phyloP scores from a whole-genome alignment of 2,329 filamentous ascomycete species.

The Volutella citrinella region DNA sequence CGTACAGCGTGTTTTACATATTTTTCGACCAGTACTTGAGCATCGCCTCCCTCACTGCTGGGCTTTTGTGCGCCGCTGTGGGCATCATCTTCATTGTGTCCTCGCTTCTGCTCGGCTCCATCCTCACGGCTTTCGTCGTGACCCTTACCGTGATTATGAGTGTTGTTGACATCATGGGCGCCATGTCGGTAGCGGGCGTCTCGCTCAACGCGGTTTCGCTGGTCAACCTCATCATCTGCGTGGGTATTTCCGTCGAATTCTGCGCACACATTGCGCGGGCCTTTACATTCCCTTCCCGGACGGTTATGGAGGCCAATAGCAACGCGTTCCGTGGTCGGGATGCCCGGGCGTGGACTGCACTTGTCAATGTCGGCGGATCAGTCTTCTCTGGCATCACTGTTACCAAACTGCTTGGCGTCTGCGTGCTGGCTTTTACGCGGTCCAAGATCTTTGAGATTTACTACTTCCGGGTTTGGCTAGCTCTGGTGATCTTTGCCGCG shows the following conservation, averaged over 20 bases:
- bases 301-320: constrained; percentile 74
- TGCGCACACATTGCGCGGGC: constrained; percentile 95
- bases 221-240: constrained; percentile 95
- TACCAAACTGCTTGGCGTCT: constrained; percentile 90
- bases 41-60: constrained; percentile 76
- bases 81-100: constrained; percentile 82
- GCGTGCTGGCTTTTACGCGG: constrained; percentile 86
- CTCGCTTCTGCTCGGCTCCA: constrained; percentile 76
- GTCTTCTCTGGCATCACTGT: constrained; percentile 96
- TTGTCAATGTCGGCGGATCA: constrained; percentile 91
- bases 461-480: constrained; percentile 96
- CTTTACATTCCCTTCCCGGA: constrained; percentile 86
- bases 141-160: constrained; percentile 90
- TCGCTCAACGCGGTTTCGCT: constrained; percentile 93
- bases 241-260: constrained; percentile 95
- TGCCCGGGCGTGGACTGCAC: constrained; percentile 84
- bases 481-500: constrained; percentile 85
- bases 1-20: constrained; percentile 96
- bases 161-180: constrained; percentile 87
- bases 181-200: constrained; percentile 86
- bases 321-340: constrained; percentile 78
- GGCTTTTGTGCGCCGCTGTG: constrained; percentile 77
- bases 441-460: constrained; percentile 99
- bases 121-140: constrained; percentile 77
- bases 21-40: constrained; percentile 97